Evolutionary conservation across 2,329 filamentous ascomycete species (phyloP).

Genomic region (Epichloe hybrida): DNA sequence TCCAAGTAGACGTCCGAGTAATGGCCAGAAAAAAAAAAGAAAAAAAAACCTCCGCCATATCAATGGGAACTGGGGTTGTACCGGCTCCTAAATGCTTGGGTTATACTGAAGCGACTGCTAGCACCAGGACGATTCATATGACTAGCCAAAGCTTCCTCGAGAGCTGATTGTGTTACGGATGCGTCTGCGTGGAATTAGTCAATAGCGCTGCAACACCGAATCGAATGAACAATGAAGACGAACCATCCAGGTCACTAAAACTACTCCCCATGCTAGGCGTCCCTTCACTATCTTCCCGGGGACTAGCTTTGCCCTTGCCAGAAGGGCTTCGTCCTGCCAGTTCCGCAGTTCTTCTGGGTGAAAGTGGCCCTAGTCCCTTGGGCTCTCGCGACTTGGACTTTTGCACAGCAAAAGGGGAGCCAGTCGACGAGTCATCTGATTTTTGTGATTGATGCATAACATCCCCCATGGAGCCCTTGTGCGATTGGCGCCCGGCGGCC

Average conservation of each 20-base stretch:
- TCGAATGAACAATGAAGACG: constrained; percentile 7
- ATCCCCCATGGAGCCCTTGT: constrained; percentile 17
- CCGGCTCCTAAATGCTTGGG: constrained; percentile 50
- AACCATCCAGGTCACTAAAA: constrained; percentile 73
- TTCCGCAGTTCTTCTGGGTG: constrained; percentile 46
- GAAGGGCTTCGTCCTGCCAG: constrained; percentile 40
- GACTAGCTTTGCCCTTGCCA: constrained; percentile 34
- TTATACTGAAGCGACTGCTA: constrained; percentile 48
- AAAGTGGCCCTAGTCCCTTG: constrained; percentile 33
- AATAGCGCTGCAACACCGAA: neutral
- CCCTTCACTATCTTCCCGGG: constrained; percentile 54
- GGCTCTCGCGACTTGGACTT: constrained; percentile 19
- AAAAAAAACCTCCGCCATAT: neutral
- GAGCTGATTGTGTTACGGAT: constrained; percentile 65
- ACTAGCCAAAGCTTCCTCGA: constrained; percentile 63
- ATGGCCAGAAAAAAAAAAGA: neutral
- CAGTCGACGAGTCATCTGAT: constrained; percentile 50
- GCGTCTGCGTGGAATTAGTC: constrained; percentile 39
- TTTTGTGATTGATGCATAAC: constrained; percentile 36
- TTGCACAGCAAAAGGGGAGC: constrained; percentile 24
- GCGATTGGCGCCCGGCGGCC: constrained; percentile 18
- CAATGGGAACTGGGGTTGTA: constrained; percentile 31
- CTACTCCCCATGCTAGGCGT: constrained; percentile 74
- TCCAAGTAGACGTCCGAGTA: neutral
- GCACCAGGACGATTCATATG: constrained; percentile 24